Conservation (phyloP, 176 grass and related monocot species). For the Paspalum vaginatum region DNA sequence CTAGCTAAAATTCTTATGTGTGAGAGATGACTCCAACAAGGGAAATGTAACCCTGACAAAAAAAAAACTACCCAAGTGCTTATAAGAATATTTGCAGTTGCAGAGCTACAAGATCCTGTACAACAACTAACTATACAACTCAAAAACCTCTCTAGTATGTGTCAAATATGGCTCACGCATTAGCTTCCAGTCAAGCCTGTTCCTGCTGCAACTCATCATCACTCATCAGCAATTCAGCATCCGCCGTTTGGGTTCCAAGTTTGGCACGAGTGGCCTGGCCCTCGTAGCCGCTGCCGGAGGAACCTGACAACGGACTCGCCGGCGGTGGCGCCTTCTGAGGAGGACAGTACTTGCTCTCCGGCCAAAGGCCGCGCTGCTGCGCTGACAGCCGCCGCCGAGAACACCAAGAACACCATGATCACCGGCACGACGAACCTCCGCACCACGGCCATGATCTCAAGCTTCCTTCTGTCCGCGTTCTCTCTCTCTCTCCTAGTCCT, state of each 20-base stretch:
- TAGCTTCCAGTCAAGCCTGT: constrained; percentile 6
- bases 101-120: background rate
- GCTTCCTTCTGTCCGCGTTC: background rate
- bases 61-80: background rate
- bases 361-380: constrained; percentile 32
- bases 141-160: background rate
- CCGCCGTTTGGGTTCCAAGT: constrained; percentile 45
- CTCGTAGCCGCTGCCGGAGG: constrained; percentile 25
- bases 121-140: background rate
- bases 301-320: constrained; percentile 37
- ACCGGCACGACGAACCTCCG: constrained; percentile 34
- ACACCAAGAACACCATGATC: constrained; percentile 35
- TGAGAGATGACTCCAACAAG: background rate
- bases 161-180: background rate
- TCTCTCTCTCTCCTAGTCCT: background rate
- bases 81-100: background rate
- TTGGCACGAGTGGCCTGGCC: constrained; percentile 31
- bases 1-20: background rate
- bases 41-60: background rate
- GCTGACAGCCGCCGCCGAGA: constrained; percentile 15
- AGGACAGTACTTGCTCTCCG: background rate
- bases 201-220: constrained; percentile 25
- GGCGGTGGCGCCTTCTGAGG: constrained; percentile 2
- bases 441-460: constrained; percentile 14
- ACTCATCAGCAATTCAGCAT: constrained; percentile 44